Evolutionary conservation across 768 basidiomycete genomes (phyloP).

Genomic region (Boletales sp.): DNA sequence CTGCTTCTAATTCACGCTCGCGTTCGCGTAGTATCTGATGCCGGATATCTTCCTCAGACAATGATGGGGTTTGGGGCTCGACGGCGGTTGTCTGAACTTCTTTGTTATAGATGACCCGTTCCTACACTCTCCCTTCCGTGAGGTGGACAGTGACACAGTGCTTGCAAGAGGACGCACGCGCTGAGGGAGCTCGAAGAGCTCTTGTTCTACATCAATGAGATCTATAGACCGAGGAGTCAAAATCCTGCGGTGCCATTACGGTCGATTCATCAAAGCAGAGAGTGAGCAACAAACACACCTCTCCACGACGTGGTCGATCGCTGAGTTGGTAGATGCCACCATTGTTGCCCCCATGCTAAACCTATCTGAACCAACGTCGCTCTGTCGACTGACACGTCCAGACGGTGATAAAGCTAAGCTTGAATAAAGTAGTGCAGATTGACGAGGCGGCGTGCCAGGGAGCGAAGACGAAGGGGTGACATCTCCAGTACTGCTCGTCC

Average conservation of each 20-base stretch:
- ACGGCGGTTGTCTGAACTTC: constrained; percentile 75
- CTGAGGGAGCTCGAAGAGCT: constrained; percentile 85
- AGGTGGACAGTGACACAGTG: background rate
- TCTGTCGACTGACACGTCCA: constrained; percentile 67
- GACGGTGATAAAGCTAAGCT: constrained; percentile 41
- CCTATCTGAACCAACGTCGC: constrained; percentile 56
- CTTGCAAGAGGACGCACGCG: constrained; percentile 48
- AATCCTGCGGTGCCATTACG: constrained; percentile 36
- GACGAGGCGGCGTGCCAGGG: constrained; percentile 63
- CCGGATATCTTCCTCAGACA: constrained; percentile 71
- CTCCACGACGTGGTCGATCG: constrained; percentile 67
- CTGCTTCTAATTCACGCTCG: constrained; percentile 70
- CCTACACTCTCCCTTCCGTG: constrained; percentile 36
- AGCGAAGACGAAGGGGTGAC: constrained; percentile 69
- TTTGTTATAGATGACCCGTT: constrained; percentile 80
- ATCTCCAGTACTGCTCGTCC: constrained; percentile 46
- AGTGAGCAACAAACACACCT: constrained; percentile 42
- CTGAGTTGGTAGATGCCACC: constrained; percentile 47
- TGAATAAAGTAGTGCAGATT: constrained; percentile 35
- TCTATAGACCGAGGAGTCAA: constrained; percentile 67
- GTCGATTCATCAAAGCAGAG: background rate
- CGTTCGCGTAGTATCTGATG: constrained; percentile 56
- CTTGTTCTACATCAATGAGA: constrained; percentile 85
- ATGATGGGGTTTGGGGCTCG: constrained; percentile 48
- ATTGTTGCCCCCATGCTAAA: constrained; percentile 43